Evolutionary conservation across 495 filamentous ascomycete species (phyloP).

Genomic region (Pseudoneurospora amorphoporcata): DNA sequence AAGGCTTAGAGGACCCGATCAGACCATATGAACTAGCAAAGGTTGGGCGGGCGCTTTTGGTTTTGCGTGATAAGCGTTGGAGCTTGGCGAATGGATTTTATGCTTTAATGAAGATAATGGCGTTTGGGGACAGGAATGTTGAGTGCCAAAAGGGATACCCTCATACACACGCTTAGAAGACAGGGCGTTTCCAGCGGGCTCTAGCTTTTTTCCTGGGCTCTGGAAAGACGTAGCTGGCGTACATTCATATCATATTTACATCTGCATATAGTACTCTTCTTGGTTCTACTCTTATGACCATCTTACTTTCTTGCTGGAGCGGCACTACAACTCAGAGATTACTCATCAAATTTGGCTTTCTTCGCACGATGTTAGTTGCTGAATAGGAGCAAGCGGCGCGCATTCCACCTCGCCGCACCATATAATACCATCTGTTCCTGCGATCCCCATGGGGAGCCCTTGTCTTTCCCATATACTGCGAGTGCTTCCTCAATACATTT

Average conservation of each 20-base stretch:
- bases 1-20: constrained; percentile 35
- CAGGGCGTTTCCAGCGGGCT: neutral
- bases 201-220: neutral
- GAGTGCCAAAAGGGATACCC: neutral
- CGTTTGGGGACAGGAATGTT: neutral
- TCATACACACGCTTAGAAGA: neutral
- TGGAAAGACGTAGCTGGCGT: neutral
- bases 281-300: neutral
- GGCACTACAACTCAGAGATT: neutral
- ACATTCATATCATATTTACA: neutral
- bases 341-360: neutral
- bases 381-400: neutral
- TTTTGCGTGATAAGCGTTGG: neutral
- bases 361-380: neutral
- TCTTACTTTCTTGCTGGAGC: neutral
- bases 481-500: neutral
- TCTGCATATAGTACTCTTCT: neutral
- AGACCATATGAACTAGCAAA: neutral
- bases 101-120: neutral
- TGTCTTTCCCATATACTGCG: neutral
- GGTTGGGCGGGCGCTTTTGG: neutral
- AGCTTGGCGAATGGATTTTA: neutral
- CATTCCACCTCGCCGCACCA: neutral
- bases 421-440: neutral
- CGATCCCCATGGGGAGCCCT: neutral